phyloP scores from a whole-genome alignment of 495 filamentous ascomycete genomes.

The Podospora pseudopauciseta region DNA sequence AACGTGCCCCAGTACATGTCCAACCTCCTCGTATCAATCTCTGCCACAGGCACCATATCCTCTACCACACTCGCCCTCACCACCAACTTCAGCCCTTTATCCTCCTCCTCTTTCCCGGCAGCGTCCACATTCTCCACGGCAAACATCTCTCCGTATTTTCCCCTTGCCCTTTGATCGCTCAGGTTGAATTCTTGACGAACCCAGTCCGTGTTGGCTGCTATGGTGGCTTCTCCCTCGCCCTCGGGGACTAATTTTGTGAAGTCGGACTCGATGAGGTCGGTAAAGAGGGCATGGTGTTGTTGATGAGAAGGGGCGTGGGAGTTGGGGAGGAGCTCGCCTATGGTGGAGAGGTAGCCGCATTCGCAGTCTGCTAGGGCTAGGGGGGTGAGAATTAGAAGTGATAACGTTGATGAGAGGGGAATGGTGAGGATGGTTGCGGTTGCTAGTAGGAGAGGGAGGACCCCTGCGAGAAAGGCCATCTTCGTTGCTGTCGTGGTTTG shows the following conservation, averaged over 20 bases:
- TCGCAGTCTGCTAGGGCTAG: conserved; percentile 54
- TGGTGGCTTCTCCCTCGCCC: conserved; percentile 11
- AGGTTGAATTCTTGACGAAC: conserved; percentile 61
- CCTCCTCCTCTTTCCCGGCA: conserved; percentile 43
- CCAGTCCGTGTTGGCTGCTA: conserved; percentile 56
- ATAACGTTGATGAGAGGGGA: conserved; percentile 3
- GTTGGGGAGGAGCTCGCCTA: conserved; percentile 33
- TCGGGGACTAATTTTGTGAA: conserved; percentile 48
- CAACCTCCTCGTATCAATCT: conserved; percentile 53
- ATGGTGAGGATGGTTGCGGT: background rate
- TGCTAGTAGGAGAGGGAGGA: background rate
- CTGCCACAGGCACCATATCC: conserved; percentile 55
- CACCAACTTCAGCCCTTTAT: conserved; percentile 52
- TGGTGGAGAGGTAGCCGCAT: conserved; percentile 59
- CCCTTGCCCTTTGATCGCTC: conserved; percentile 47
- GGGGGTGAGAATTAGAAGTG: conserved; percentile 15
- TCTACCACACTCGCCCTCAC: conserved; percentile 50
- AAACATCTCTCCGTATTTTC: conserved; percentile 64
- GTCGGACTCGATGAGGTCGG: conserved; percentile 65
- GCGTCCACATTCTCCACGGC: conserved; percentile 52
- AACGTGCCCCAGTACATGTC: conserved; percentile 66
- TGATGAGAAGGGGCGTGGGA: conserved; percentile 57
- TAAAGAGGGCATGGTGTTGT: conserved; percentile 50
- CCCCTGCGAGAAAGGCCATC: background rate
- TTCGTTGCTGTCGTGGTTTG: background rate